phyloP scores from a whole-genome alignment of 2,329 filamentous ascomycete genomes.

The Niveomyces coronatus region DNA sequence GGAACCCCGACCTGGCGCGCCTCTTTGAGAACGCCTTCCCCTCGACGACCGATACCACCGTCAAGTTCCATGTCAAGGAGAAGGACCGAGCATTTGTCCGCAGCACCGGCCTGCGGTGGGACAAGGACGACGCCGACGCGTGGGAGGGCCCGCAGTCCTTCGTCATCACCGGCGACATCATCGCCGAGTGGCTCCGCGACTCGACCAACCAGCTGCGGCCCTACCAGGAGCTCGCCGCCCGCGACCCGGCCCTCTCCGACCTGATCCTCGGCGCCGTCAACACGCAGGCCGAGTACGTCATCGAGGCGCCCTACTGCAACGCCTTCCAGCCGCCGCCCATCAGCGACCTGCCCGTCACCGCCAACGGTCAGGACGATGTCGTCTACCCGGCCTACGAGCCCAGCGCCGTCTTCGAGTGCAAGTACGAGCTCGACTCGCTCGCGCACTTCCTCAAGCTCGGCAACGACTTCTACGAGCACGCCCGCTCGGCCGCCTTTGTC shows the following conservation, averaged over 20 bases:
- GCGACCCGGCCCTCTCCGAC: conserved; percentile 66
- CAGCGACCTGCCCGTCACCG: conserved; percentile 58
- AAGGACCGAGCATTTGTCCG: conserved; percentile 28
- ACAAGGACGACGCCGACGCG: conserved; percentile 42
- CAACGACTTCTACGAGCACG: conserved; percentile 79
- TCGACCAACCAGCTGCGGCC: conserved; percentile 89
- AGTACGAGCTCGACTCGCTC: conserved; percentile 94
- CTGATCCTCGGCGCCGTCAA: conserved; percentile 90
- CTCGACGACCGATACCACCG: conserved; percentile 70
- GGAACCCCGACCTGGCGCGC: conserved; percentile 77
- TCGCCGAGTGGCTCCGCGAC: conserved; percentile 85
- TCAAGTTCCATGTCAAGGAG: conserved; percentile 73
- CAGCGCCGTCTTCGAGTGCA: conserved; percentile 87
- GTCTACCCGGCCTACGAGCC: conserved; percentile 86
- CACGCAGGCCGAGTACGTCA: conserved; percentile 90
- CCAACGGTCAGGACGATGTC: conserved; percentile 70
- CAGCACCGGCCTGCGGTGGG: conserved; percentile 19
- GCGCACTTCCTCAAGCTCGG: conserved; percentile 79
- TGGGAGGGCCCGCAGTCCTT: conserved; percentile 88
- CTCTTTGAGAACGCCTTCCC: conserved; percentile 81
- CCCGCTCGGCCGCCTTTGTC: conserved; percentile 67
- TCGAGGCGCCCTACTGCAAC: conserved; percentile 93
- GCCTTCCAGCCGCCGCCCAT: conserved; percentile 92
- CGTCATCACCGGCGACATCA: conserved; percentile 87
- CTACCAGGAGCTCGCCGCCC: conserved; percentile 76